Percentiles rank a stretch among this genome's conserved stretches.
phyloP scores from a whole-genome alignment of 345 rosid species.

The Nephelium lappaceum region DNA sequence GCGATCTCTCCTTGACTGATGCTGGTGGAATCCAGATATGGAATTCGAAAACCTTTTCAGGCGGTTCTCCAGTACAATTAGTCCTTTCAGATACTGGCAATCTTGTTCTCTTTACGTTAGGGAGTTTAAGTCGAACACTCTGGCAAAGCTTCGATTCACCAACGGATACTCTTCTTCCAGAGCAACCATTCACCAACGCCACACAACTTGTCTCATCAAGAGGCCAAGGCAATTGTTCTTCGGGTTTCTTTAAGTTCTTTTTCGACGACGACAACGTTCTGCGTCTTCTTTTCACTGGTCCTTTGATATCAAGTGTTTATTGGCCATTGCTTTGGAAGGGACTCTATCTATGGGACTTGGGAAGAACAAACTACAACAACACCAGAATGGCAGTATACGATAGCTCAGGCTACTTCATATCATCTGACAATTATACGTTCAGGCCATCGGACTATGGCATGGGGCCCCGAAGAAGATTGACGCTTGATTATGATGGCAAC shows the following conservation, averaged over 20 bases:
- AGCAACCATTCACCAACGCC: slow-evolving; percentile 31
- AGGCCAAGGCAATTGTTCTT: slow-evolving; percentile 35
- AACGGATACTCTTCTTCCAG: slow-evolving; percentile 43
- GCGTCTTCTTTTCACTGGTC: slow-evolving; percentile 34
- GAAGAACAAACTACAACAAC: slow-evolving; percentile 26
- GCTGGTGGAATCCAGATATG: slow-evolving; percentile 18
- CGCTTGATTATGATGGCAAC: slow-evolving; percentile 40
- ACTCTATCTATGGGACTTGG: neutral
- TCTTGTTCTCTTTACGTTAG: slow-evolving; percentile 28
- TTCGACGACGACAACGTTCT: slow-evolving; percentile 41
- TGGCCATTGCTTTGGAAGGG: slow-evolving; percentile 23
- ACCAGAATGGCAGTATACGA: slow-evolving; percentile 28
- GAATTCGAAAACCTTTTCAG: slow-evolving; percentile 3
- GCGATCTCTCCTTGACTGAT: slow-evolving; percentile 23
- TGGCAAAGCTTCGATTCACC: slow-evolving; percentile 47
- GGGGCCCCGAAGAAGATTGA: slow-evolving; percentile 23
- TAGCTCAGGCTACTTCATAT: slow-evolving; percentile 29
- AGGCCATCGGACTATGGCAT: slow-evolving; percentile 28
- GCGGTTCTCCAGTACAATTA: neutral
- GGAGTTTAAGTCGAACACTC: neutral
- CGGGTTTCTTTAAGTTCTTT: slow-evolving; percentile 30
- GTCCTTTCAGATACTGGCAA: slow-evolving; percentile 37
- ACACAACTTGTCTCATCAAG: slow-evolving; percentile 30
- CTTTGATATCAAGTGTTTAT: slow-evolving; percentile 30
- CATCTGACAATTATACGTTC: slow-evolving; percentile 21